Percentiles rank a stretch among this genome's conserved stretches.
These are phyloP conservation scores for Colletotrichum karsti DNA, from an alignment of 2,329 filamentous ascomycete species.

Conservation along the genomic window DNA sequence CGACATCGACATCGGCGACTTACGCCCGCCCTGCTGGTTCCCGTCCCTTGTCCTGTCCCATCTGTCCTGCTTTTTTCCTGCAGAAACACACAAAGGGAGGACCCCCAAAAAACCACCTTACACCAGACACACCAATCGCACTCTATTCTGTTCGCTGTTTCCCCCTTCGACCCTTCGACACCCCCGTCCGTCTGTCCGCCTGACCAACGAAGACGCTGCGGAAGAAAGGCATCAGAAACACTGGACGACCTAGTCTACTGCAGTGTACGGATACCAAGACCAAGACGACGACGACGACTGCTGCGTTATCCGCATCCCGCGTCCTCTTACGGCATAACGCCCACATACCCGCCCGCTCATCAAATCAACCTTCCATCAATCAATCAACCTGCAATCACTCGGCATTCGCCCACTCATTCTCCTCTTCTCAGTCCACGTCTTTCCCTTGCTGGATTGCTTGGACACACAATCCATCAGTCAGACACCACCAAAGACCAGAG, in stretches of 20 bases:
- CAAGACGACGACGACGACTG: too few species aligned
- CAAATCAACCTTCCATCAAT: not conserved
- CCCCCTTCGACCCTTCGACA: not conserved
- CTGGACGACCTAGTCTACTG: not conserved
- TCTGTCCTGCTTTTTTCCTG: too few species aligned
- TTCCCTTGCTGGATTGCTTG: not conserved
- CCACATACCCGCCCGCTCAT: conserved; percentile 4
- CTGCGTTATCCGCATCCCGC: conserved; percentile 1
- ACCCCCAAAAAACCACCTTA: conserved; percentile 25
- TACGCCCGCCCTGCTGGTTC: not conserved
- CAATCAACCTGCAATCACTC: conserved; percentile 8
- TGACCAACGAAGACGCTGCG: conserved; percentile 15
- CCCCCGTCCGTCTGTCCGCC: conserved; percentile 2
- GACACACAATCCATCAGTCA: not conserved
- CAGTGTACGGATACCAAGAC: too few species aligned
- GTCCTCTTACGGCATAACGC: conserved; percentile 4
- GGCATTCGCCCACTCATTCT: not conserved
- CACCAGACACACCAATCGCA: conserved; percentile 21
- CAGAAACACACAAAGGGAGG: conserved; percentile 15
- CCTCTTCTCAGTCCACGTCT: not conserved
- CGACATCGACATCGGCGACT: too few species aligned
- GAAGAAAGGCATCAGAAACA: not conserved
- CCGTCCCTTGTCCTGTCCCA: conserved; percentile 4
- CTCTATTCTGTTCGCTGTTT: conserved; percentile 6
- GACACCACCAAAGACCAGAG: not conserved